Conservation (phyloP, 2,329 filamentous ascomycete species). For the Fusarium buharicum region DNA sequence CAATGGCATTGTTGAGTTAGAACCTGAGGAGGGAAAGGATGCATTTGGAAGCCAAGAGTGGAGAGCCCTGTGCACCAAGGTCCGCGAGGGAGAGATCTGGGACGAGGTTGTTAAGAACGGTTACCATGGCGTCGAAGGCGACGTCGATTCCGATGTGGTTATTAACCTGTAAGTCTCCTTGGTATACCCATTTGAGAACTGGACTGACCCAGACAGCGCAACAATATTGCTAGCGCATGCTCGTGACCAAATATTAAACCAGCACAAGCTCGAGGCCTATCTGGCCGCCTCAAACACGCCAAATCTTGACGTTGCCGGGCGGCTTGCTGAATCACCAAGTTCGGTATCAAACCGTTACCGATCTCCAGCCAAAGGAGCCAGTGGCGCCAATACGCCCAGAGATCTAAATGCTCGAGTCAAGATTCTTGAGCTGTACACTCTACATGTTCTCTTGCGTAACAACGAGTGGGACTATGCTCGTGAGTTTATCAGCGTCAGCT, state of each 20-base stretch:
- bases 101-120: conserved; percentile 89
- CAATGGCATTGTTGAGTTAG: conserved; percentile 89
- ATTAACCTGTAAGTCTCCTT: conserved; percentile 75
- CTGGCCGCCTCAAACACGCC: conserved; percentile 80
- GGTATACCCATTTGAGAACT: conserved; percentile 16
- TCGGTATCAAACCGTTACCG: conserved; percentile 53
- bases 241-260: conserved; percentile 82
- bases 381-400: conserved; percentile 82
- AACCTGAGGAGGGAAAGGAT: conserved; percentile 88
- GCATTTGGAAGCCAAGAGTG: conserved; percentile 88
- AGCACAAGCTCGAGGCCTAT: conserved; percentile 88
- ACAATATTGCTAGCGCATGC: conserved; percentile 93
- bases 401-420: conserved; percentile 88
- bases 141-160: conserved; percentile 94
- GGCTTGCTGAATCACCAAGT: conserved; percentile 62
- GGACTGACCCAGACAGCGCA: conserved; percentile 65
- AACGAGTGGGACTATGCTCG: conserved; percentile 95
- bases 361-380: conserved; percentile 60
- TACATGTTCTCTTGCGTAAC: conserved; percentile 93
- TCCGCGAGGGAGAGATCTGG: conserved; percentile 92
- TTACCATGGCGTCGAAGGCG: conserved; percentile 87
- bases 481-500: conserved; percentile 87
- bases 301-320: conserved; percentile 75
- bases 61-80: conserved; percentile 82
- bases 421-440: conserved; percentile 92